Percentiles rank a stretch among this genome's conserved stretches.
phyloP scores from a whole-genome alignment of 176 grass and related monocot genomes.

The Aegilops umbellulata region DNA sequence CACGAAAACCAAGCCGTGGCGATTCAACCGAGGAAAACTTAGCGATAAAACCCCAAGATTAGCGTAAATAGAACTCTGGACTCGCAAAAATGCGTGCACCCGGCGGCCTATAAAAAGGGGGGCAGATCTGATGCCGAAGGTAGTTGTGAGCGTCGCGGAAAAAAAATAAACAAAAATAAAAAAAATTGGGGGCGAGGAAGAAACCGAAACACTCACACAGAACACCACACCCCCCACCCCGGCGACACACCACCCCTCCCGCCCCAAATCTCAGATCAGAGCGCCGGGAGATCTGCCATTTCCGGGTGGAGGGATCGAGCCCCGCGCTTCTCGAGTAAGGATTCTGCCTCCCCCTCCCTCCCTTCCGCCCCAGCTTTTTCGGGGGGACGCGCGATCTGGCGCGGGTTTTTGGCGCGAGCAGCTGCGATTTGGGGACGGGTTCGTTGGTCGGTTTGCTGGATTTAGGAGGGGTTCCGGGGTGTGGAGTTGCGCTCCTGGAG shows the following conservation, averaged over 20 bases:
- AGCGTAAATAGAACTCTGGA: neutral
- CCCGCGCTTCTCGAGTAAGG: slow-evolving; percentile 1
- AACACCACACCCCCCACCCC: neutral
- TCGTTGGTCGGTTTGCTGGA: neutral
- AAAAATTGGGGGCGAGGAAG: neutral
- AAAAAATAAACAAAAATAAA: neutral
- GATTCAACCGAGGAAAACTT: neutral
- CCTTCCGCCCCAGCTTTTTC: neutral
- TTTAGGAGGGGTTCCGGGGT: neutral
- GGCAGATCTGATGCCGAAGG: neutral
- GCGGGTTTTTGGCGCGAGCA: neutral
- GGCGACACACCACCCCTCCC: neutral
- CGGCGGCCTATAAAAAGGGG: neutral
- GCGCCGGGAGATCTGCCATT: slow-evolving; percentile 3
- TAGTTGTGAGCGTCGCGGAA: neutral
- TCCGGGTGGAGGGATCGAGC: neutral
- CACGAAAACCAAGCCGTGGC: neutral
- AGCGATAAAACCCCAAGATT: neutral
- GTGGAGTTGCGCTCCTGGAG: neutral
- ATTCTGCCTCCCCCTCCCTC: neutral
- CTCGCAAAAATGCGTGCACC: neutral
- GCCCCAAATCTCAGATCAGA: slow-evolving; percentile 19
- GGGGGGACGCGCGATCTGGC: slow-evolving; percentile 4
- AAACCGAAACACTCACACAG: slow-evolving; percentile 23
- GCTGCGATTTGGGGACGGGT: neutral